A percentile compares a stretch with the other conserved stretches of the same genome.
phyloP scores from a whole-genome alignment of 2,329 filamentous ascomycete species.

The Venturia pyrina region DNA sequence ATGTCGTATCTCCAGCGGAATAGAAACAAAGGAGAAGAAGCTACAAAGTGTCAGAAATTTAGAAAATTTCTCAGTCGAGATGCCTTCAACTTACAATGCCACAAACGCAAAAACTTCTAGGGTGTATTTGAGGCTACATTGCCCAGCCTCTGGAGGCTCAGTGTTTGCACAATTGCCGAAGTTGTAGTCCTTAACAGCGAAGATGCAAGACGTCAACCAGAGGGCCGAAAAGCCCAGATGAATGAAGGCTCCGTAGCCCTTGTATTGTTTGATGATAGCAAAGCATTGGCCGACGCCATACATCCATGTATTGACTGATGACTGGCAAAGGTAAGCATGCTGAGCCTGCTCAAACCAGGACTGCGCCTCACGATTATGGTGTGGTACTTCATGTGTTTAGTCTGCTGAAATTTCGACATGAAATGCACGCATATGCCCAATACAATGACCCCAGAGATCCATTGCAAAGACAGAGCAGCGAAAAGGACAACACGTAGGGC shows the following conservation, averaged over 20 bases:
- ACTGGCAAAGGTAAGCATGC: slow-evolving; percentile 28
- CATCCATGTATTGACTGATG: slow-evolving; percentile 31
- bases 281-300: slow-evolving; percentile 20
- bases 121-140: slow-evolving; percentile 30
- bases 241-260: slow-evolving; percentile 29
- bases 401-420: slow-evolving; percentile 23
- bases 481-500: neutral
- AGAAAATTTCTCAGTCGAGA: neutral
- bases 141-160: slow-evolving; percentile 22
- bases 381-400: slow-evolving; percentile 28
- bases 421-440: slow-evolving; percentile 33
- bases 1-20: slow-evolving; percentile 24
- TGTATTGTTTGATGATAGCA: slow-evolving; percentile 28
- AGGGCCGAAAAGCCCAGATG: slow-evolving; percentile 38
- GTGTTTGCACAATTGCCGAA: slow-evolving; percentile 21
- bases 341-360: neutral
- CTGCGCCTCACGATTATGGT: slow-evolving; percentile 30
- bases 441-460: slow-evolving; percentile 31
- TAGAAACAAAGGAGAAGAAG: slow-evolving; percentile 31
- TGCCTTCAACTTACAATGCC: slow-evolving; percentile 29
- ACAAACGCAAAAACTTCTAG: slow-evolving; percentile 36
- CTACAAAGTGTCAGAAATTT: slow-evolving; percentile 16
- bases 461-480: slow-evolving; percentile 21
- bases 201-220: slow-evolving; percentile 41
- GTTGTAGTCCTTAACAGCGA: slow-evolving; percentile 36